phyloP scores from a whole-genome alignment of 805 yeast genomes.

The Ogataea parapolymorpha region DNA sequence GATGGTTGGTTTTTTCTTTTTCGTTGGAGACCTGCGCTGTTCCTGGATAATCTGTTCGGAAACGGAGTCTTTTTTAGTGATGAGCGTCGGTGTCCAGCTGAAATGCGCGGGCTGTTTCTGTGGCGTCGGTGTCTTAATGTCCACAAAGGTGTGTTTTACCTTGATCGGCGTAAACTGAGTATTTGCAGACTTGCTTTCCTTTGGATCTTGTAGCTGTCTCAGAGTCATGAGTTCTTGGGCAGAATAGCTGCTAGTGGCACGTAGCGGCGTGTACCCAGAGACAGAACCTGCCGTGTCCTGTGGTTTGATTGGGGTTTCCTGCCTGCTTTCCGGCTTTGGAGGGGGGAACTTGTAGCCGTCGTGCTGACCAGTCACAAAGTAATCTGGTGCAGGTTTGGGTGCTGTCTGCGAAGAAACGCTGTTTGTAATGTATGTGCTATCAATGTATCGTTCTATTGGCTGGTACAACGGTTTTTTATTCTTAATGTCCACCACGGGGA shows the following conservation, averaged over 20 bases:
- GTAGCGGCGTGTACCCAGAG: conserved; percentile 19
- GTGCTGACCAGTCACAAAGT: conserved; percentile 46
- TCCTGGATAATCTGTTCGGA: conserved; percentile 30
- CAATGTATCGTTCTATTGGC: conserved; percentile 36
- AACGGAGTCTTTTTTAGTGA: conserved; percentile 31
- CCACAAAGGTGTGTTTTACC: conserved; percentile 22
- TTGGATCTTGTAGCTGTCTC: conserved; percentile 15
- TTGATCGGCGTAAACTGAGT: conserved; percentile 28
- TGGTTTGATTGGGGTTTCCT: not conserved
- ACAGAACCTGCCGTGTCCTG: not conserved
- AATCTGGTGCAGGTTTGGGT: conserved; percentile 33
- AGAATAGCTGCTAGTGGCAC: conserved; percentile 30
- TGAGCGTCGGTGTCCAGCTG: conserved; percentile 34
- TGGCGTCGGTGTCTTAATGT: conserved; percentile 30
- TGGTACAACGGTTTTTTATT: conserved; percentile 31
- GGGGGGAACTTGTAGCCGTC: conserved; percentile 55
- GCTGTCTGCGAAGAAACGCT: not conserved
- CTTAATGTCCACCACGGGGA: conserved; percentile 25
- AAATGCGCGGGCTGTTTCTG: conserved; percentile 28
- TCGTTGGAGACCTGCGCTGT: conserved; percentile 44
- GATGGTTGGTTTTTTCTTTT: conserved; percentile 47
- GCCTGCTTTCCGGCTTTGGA: conserved; percentile 28
- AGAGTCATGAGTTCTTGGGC: conserved; percentile 40
- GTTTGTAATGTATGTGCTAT: conserved; percentile 15
- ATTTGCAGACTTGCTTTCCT: not conserved